These are phyloP conservation scores for Pleurotus pulmonarius DNA, from an alignment of 768 basidiomycete genomes.

Conservation along the genomic window DNA sequence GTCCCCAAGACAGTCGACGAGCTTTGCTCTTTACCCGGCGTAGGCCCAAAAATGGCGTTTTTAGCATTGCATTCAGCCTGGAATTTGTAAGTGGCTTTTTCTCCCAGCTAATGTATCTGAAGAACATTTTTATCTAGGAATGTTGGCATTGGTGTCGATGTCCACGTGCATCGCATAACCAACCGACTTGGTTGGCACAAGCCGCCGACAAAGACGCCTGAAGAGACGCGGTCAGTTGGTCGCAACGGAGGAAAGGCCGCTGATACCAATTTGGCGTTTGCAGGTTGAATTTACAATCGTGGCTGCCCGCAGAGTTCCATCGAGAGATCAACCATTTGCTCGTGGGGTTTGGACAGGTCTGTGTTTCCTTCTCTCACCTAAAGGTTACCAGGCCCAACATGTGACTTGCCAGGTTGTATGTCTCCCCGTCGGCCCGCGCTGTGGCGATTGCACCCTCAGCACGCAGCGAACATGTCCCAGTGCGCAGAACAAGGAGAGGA, in stretches of 20 bases:
- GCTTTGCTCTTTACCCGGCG: slow-evolving; percentile 82
- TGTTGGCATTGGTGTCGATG: slow-evolving; percentile 91
- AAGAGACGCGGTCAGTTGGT: slow-evolving; percentile 69
- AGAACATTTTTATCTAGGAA: slow-evolving; percentile 45
- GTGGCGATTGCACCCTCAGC: slow-evolving; percentile 60
- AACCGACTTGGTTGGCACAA: slow-evolving; percentile 93
- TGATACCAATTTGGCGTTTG: background rate
- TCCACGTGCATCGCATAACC: slow-evolving; percentile 94
- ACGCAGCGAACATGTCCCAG: slow-evolving; percentile 63
- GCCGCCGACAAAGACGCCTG: slow-evolving; percentile 77
- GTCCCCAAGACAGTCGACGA: slow-evolving; percentile 89
- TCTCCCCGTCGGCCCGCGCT: slow-evolving; percentile 60
- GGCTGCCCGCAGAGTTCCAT: slow-evolving; percentile 74
- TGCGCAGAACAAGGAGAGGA: slow-evolving; percentile 24
- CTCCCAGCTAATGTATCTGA: background rate
- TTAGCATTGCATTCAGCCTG: slow-evolving; percentile 80
- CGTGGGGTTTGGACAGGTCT: slow-evolving; percentile 83
- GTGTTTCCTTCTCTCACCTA: too few relatives aligned
- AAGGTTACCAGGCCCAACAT: too few relatives aligned
- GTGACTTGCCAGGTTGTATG: slow-evolving; percentile 52
- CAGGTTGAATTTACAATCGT: slow-evolving; percentile 77
- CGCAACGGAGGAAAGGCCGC: too few relatives aligned
- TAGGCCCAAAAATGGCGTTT: slow-evolving; percentile 97
- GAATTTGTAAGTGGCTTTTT: slow-evolving; percentile 56
- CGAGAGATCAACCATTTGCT: slow-evolving; percentile 76